phyloP scores from a whole-genome alignment of 2,329 filamentous ascomycete genomes.

The Chrysosporium keratinophilum region DNA sequence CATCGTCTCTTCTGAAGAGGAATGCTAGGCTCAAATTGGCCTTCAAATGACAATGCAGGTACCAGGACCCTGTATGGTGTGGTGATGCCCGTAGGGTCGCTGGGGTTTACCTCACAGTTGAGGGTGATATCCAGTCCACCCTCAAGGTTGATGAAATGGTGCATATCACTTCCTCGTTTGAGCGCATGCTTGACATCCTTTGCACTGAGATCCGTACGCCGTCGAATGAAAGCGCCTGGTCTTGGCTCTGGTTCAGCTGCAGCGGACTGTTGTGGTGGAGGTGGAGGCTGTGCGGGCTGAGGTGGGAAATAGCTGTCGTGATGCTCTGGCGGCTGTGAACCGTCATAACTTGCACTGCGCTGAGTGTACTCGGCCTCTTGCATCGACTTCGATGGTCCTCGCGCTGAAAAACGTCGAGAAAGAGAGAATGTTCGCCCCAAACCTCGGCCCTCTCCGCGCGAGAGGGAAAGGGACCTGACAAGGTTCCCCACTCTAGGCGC shows the following conservation, averaged over 20 bases:
- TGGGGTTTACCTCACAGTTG: conserved; percentile 78
- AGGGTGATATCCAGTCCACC: conserved; percentile 76
- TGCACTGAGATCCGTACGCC: conserved; percentile 56
- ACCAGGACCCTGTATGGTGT: conserved; percentile 78
- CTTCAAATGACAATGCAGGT: conserved; percentile 56
- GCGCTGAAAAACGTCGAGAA: conserved; percentile 40
- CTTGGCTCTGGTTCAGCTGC: conserved; percentile 20
- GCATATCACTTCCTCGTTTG: conserved; percentile 45
- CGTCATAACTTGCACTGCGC: conserved; percentile 31
- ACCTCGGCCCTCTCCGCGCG: conserved; percentile 43
- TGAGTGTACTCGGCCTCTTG: conserved; percentile 9
- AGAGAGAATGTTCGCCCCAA: conserved; percentile 24
- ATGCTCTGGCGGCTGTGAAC: conserved; percentile 23
- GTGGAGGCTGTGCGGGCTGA: conserved; percentile 12
- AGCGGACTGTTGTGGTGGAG: conserved; percentile 2
- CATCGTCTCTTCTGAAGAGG: conserved; percentile 30
- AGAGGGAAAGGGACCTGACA: conserved; percentile 52
- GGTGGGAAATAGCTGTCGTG: conserved; percentile 28
- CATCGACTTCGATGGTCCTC: conserved; percentile 30
- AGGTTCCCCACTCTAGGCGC: conserved; percentile 32
- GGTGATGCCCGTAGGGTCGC: conserved; percentile 79
- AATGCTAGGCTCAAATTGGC: conserved; percentile 30
- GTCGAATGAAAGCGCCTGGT: conserved; percentile 51
- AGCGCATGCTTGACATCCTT: conserved; percentile 50
- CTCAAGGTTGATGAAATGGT: conserved; percentile 60